Evolutionary conservation across 176 grass and related monocot genomes (phyloP), one percentile per base, ranked within the genome.

Genomic region (Aegilops umbellulata): DNA sequence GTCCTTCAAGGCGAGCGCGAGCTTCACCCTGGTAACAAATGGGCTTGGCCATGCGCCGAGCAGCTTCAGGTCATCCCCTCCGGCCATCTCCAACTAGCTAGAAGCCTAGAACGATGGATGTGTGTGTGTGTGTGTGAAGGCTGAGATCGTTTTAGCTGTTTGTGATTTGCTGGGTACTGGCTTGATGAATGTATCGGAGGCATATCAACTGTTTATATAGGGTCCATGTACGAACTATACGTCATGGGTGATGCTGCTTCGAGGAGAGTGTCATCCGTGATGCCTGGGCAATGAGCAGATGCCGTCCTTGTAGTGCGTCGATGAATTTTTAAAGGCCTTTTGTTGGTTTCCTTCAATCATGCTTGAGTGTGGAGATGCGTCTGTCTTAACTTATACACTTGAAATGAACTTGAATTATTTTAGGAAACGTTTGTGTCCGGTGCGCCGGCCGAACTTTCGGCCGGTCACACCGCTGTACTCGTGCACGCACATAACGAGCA

Each of bases 1-100:
- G 7, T 42, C 83, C 49, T 86, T 89, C 53, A 89, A 65, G 6
- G 31, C 66, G 1, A 69, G 66, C 22, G 66, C 66, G 3, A 69
- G 66, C 66, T 69, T 35, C 32, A 69, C 66, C 19, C 53, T 57
- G 19, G 53, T 57, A 57, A 57, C 53, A 8, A 57, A 57, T 0
- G 53, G 53, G 53, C 66, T 35, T 38, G 17, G 66, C 20, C 30
- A 69, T 35, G 66, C 53, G 53, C 53, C 53, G 53, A 57, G 53
- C 53, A 57, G 53, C 19, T 57, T 57, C 19, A 57, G 53, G 53
- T 57, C 53, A 22, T 57, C 53, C 2, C 19, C 53, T 57, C 53
- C 53, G 7, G 53, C 53, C 53, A 57, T 57, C 53, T 57, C 53
- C 53, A 57, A 57, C 53, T 22, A 57, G 53, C 53, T 57, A 3